phyloP scores from a whole-genome alignment of 2,329 filamentous ascomycete species.

The Cladosporium halotolerans region DNA sequence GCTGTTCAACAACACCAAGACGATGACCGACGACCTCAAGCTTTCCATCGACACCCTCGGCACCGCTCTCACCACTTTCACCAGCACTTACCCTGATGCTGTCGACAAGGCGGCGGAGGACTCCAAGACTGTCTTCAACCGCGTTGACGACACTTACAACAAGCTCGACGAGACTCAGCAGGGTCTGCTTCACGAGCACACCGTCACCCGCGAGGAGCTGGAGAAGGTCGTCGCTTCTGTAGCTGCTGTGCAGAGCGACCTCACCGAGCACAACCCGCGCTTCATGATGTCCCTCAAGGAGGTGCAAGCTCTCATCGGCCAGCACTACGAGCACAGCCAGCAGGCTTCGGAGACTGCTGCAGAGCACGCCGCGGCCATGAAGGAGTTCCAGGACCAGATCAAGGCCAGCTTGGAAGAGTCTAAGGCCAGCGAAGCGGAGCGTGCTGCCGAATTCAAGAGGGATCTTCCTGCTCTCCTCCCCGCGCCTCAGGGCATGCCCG shows the following conservation, averaged over 20 bases:
- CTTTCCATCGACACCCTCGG: constrained; percentile 79
- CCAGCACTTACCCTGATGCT: constrained; percentile 58
- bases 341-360: constrained; percentile 36
- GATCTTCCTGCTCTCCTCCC: constrained; percentile 42
- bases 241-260: constrained; percentile 68
- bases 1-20: constrained; percentile 67
- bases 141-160: constrained; percentile 70
- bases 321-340: constrained; percentile 86
- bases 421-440: constrained; percentile 33
- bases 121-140: constrained; percentile 76
- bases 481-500: constrained; percentile 27
- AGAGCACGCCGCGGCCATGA: constrained; percentile 37
- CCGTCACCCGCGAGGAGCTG: constrained; percentile 74
- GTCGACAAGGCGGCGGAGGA: constrained; percentile 83
- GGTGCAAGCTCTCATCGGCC: constrained; percentile 71
- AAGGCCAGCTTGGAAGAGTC: constrained; percentile 39
- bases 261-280: constrained; percentile 80
- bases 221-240: constrained; percentile 67
- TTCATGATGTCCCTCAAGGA: constrained; percentile 82
- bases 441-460: constrained; percentile 38
- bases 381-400: constrained; percentile 38
- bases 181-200: constrained; percentile 71
- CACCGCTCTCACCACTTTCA: constrained; percentile 46
- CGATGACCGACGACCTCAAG: constrained; percentile 80
- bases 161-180: constrained; percentile 70